Evolutionary conservation across 176 grass and related monocot genomes (phyloP), one percentile per base, ranked within the genome.

Genomic region (Miscanthus lutarioriparius): DNA sequence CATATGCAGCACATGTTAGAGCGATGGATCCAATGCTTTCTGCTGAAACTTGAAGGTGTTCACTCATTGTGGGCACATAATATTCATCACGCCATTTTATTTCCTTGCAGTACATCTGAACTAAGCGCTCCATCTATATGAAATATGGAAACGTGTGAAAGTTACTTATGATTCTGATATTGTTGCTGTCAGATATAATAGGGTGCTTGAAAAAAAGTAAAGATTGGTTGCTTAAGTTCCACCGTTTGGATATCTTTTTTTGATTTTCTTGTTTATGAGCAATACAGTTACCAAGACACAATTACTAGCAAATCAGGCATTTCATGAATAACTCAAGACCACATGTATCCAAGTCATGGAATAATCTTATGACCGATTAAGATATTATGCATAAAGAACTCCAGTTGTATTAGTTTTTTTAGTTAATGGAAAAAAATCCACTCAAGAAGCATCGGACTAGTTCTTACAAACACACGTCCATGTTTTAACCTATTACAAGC

Each of bases 21-120:
- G 36, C 64, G 6, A 80, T 36, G 5, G 43, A 17, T 48, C 76
- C 87, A 59, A 72, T 80, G 20, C 69, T 84, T 68, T 61, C 44
- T 10, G 40, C 13, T 17, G 87, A 84, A 58, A 89, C 70, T 30
- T 80, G 58, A 4, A 89, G 82, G 63, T 89, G 82, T 37, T 89
- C 87, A 4, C 56, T 15, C 36, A 89, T 54, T 58, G 87, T 89
- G 16, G 82, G 87, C 9, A 75, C 68, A 48, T 80, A 84, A 37
- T 45, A 23, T 33, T 80, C 70, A 13, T 89, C 69, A 38, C 87
- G 82, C 87, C 87, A 89, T 84, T 89, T 67, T 75, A 89, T 8
- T 64, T 89, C 87, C 10, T 89, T 66, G 4, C 4, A 10, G 38
- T 80, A 80, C n/a, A 16, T 47, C 15, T 80, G 27, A 48, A 89